Conservation (phyloP, 306 rosid genomes). For the Sophora flavescens region DNA sequence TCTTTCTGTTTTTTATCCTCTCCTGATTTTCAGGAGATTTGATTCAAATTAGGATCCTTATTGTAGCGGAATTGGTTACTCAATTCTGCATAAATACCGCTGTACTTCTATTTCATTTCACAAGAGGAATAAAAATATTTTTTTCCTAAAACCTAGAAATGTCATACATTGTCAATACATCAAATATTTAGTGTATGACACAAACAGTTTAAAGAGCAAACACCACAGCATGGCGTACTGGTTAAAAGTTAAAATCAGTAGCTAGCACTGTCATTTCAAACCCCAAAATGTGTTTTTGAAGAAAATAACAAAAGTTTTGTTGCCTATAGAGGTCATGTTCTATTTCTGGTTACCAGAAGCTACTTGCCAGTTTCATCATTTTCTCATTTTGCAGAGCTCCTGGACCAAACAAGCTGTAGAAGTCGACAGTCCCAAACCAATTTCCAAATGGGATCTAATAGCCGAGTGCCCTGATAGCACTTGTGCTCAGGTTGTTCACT, state of each 20-base stretch:
- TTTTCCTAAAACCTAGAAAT: no score
- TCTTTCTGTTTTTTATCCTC: no score
- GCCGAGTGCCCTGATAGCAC: conserved; percentile 79
- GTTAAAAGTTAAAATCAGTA: conserved; percentile 24
- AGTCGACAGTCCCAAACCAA: conserved; percentile 78
- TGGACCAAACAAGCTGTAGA: conserved; percentile 89
- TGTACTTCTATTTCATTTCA: no score
- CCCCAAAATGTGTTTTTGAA: not conserved
- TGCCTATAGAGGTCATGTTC: not conserved
- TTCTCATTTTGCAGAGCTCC: conserved; percentile 75
- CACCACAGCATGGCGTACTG: conserved; percentile 7
- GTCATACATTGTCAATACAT: conserved; percentile 11
- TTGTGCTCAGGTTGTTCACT: conserved; percentile 84
- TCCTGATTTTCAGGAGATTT: no score
- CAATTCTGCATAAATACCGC: no score
- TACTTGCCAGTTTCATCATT: conserved; percentile 31
- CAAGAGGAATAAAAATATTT: no score
- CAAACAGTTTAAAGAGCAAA: conserved; percentile 38
- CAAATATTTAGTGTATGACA: conserved; percentile 10
- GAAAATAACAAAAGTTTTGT: not conserved
- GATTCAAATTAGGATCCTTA: no score
- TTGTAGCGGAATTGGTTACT: no score
- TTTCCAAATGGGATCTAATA: conserved; percentile 63
- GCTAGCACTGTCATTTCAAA: conserved; percentile 6
- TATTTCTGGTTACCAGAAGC: conserved; percentile 31